A percentile compares a stretch with the other conserved stretches of the same genome.
Conservation (phyloP, 257 asterid species). For the Solanum tarijense region DNA sequence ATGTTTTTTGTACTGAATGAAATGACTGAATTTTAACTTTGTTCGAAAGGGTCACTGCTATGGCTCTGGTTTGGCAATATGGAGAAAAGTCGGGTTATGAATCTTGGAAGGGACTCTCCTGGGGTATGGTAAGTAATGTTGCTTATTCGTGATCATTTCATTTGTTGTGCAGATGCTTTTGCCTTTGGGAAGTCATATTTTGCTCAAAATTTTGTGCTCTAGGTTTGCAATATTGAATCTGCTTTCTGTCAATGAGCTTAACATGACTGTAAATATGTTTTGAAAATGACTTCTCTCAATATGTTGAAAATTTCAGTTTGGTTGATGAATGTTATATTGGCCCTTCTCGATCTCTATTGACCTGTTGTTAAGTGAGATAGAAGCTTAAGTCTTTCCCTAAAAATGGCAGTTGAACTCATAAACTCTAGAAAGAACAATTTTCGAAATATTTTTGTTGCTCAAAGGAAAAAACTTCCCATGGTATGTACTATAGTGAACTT, state of each 20-base stretch:
- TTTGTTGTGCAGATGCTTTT: background rate
- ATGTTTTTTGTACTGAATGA: background rate
- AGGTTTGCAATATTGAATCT: background rate
- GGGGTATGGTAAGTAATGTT: slow-evolving; percentile 81
- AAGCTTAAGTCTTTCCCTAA: background rate
- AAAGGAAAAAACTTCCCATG: background rate
- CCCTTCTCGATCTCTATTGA: background rate
- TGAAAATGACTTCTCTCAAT: background rate
- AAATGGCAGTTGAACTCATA: background rate
- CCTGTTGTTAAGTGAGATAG: background rate
- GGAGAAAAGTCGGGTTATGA: slow-evolving; percentile 78
- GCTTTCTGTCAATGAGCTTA: background rate
- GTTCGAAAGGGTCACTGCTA: slow-evolving; percentile 64
- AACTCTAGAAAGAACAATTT: background rate
- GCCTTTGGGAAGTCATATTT: background rate
- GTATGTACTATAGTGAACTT: background rate
- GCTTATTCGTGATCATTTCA: background rate
- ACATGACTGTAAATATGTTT: background rate
- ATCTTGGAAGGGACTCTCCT: slow-evolving; percentile 97
- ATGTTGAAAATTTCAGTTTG: background rate
- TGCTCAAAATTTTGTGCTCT: background rate
- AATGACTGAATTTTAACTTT: background rate
- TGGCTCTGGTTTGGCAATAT: slow-evolving; percentile 94
- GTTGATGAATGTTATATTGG: background rate
- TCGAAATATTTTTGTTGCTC: background rate